Evolutionary conservation across 176 grass and related monocot genomes (phyloP), one percentile per base, ranked within the genome.

Genomic region (Eleusine coracana): DNA sequence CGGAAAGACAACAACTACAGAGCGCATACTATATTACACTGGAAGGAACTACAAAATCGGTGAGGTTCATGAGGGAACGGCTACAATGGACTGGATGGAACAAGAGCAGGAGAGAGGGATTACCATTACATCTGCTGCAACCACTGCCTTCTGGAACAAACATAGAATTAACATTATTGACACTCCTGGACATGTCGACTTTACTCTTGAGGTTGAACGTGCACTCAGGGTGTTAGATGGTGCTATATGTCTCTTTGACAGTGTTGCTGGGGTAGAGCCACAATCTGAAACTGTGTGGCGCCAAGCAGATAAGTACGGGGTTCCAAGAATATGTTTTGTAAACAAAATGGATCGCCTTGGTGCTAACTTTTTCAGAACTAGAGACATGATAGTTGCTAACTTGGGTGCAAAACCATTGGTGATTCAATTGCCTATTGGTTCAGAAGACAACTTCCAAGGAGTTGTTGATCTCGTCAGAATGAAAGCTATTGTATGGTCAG

Each of bases 11-110:
- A 98, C 96, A 75, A 98, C 96, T 27, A 98, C 96, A 71, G 96
- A 98, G 58, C 96, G 96, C 21, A 68, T 98, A 88, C 87, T 98
- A 31, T 98, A 93, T 75, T 98, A 98, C 89, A 95, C 92, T 56
- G 96, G 96, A 77, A 95, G 82, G 66, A 98, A 98, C 87, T 98
- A 98, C 85, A 95, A 98, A 77, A 98, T 98, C 34, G 96, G 96
- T 7, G 96, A 98, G 87, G 96, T 98, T 71, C 96, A 98, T 60
- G 96, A 98, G 63, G 96, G 92, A 65, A 98, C 96, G 20, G 92
- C 96, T 42, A 98, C 96, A 3, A 95, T 98, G 96, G 96, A 98
- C 69, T 98, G 96, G 96, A 98, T 98, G 96, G 92, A 98, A 83
- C 96, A 95, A 73, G 96, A 98, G 76, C 96, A 98, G 80, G 96